These are phyloP conservation scores for Tylopilus intermedius DNA, from an alignment of 768 basidiomycete species.

Conservation along the genomic window DNA sequence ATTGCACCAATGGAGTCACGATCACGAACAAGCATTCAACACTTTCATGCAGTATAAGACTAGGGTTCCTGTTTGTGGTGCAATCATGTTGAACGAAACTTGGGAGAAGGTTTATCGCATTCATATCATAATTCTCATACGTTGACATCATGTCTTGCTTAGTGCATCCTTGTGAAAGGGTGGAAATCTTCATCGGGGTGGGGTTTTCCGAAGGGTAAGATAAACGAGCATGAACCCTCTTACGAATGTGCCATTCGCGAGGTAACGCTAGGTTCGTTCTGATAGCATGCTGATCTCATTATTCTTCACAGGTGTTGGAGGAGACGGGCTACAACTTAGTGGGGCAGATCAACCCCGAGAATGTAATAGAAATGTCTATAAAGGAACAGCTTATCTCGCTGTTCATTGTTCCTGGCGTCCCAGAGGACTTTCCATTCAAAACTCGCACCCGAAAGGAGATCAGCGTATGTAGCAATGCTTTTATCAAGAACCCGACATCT, in stretches of 20 bases:
- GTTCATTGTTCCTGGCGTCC: constrained; percentile 83
- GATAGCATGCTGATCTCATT: constrained; percentile 7
- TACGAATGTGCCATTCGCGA: constrained; percentile 87
- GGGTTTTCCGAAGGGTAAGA: constrained; percentile 99
- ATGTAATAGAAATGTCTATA: constrained; percentile 81
- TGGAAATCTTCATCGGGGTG: constrained; percentile 96
- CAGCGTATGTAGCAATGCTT: constrained; percentile 55
- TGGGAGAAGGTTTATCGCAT: constrained; percentile 78
- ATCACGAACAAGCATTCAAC: constrained; percentile 82
- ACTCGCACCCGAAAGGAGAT: constrained; percentile 98
- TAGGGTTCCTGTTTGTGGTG: constrained; percentile 94
- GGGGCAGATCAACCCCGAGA: constrained; percentile 55
- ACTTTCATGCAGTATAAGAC: constrained; percentile 96
- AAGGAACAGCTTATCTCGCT: constrained; percentile 88
- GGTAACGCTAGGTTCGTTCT: constrained; percentile 41
- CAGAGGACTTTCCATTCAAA: constrained; percentile 84
- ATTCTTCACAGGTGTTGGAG: constrained; percentile 72
- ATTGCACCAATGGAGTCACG: constrained; percentile 74
- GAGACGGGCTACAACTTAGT: constrained; percentile 93
- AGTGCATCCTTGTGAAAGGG: constrained; percentile 98
- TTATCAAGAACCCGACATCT: constrained; percentile 6
- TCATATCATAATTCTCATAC: constrained; percentile 7
- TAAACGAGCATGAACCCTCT: constrained; percentile 87
- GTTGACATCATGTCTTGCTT: constrained; percentile 7
- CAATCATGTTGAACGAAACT: constrained; percentile 86